These are phyloP conservation scores for Didymosphaeria variabile DNA, from an alignment of 2,329 filamentous ascomycete genomes.

Conservation along the genomic window DNA sequence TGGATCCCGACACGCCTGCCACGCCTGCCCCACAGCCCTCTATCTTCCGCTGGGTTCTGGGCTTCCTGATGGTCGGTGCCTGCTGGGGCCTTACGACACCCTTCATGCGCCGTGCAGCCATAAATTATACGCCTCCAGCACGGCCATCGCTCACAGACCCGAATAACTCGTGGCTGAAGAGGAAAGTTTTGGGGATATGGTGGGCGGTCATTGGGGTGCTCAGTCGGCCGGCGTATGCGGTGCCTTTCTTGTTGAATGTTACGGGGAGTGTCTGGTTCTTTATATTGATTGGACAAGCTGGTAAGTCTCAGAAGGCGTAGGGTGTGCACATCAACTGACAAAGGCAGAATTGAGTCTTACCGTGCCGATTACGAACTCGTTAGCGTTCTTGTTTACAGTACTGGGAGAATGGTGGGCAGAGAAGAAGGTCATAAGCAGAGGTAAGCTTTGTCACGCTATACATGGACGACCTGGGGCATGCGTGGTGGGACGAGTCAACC, in stretches of 20 bases:
- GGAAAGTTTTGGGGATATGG: slow-evolving; percentile 70
- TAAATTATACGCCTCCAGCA: slow-evolving; percentile 70
- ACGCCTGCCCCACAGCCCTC: slow-evolving; percentile 44
- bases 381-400: slow-evolving; percentile 96
- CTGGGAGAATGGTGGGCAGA: slow-evolving; percentile 95
- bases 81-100: slow-evolving; percentile 91
- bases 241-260: slow-evolving; percentile 85
- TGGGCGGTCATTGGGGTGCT: slow-evolving; percentile 83
- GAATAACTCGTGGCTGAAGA: slow-evolving; percentile 66
- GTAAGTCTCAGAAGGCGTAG: slow-evolving; percentile 61
- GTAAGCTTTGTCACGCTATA: slow-evolving; percentile 59
- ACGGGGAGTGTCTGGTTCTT: slow-evolving; percentile 98
- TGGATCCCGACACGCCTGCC: slow-evolving; percentile 43
- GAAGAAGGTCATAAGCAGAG: slow-evolving; percentile 84
- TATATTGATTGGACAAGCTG: slow-evolving; percentile 87
- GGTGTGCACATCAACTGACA: slow-evolving; percentile 17
- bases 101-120: slow-evolving; percentile 88
- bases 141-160: slow-evolving; percentile 45
- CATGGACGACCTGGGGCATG: not conserved
- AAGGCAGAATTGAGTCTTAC: slow-evolving; percentile 83
- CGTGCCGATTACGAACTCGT: slow-evolving; percentile 91
- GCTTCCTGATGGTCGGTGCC: slow-evolving; percentile 88
- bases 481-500: too few species aligned
- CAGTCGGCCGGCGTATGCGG: slow-evolving; percentile 80
- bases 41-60: slow-evolving; percentile 82